Evolutionary conservation across 768 basidiomycete species (phyloP).

Genomic region (Roridomyces roridus): DNA sequence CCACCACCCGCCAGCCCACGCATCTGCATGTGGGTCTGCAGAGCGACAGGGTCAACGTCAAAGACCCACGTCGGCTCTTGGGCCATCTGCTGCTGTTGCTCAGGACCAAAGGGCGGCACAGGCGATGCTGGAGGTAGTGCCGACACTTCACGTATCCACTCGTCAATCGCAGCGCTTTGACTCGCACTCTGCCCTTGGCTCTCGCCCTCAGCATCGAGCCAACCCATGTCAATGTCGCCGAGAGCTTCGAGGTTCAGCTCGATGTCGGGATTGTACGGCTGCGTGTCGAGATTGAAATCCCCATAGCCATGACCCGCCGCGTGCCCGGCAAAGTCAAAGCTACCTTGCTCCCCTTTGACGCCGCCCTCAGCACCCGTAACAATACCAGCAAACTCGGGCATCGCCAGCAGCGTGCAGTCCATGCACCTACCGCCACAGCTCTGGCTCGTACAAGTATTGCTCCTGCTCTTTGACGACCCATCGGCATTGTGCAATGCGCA

Average conservation of each 20-base stretch:
- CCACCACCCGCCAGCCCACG: constrained; percentile 3
- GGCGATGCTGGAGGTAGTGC: constrained; percentile 32
- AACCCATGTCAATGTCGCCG: background rate
- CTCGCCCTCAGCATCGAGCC: background rate
- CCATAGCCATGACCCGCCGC: constrained; percentile 34
- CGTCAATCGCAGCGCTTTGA: constrained; percentile 57
- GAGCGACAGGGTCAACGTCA: background rate
- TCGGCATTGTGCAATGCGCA: constrained; percentile 60
- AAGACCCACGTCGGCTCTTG: background rate
- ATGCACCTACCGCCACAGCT: constrained; percentile 58
- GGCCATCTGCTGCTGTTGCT: too few relatives aligned
- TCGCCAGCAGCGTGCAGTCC: constrained; percentile 61
- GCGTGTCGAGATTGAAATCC: constrained; percentile 1
- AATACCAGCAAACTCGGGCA: constrained; percentile 7
- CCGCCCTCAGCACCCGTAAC: background rate
- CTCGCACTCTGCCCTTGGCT: constrained; percentile 1
- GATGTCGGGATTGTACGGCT: constrained; percentile 35
- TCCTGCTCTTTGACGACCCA: constrained; percentile 19
- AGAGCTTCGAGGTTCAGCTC: constrained; percentile 19
- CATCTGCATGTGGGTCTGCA: background rate
- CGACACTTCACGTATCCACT: constrained; percentile 66
- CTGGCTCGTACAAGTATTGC: constrained; percentile 37
- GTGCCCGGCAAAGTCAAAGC: constrained; percentile 24
- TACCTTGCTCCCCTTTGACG: background rate
- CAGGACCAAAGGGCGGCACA: constrained; percentile 15